Evolutionary conservation across 306 rosid species (phyloP), one percentile per base, ranked within the genome.

Genomic region (Crotalaria pallida): DNA sequence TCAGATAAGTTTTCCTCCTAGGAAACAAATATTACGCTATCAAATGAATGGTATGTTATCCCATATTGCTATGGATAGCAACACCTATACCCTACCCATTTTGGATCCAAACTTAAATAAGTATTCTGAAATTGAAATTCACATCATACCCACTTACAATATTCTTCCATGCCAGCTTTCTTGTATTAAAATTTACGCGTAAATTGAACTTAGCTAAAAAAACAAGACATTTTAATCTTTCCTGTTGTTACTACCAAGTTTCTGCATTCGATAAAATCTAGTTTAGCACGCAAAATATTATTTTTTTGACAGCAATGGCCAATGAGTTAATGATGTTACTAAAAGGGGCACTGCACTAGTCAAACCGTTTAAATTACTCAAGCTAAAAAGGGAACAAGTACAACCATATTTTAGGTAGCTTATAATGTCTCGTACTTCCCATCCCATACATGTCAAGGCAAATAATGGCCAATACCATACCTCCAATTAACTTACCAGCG

Each of bases 1-100:
- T 75, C 45, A 82, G 82, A 77, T 81, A 77, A 85, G 81, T 79
- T 75, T 27, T 69, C 87, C 72, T 92, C 92, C 88, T 71, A 76
- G 92, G 95, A 84, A 89, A 87, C 96, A 86, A 73, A 76, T 71
- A 12, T 75, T 78, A 59, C 49, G 48, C 56, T 45, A 67, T 62
- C 65, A 76, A 76, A 12, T 3, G 7, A 68, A 17, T 64, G 71
- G 44, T 58, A 44, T 74, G 6, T 58, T 79, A 33, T 49, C 71
- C 77, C 72, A 19, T 21, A 68, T 67, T 77, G 5, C 38, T 58
- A 51, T 24, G 52, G 45, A 53, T 58, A 27, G 41, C 27, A 67
- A 21, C 71, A 65, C 18, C 26, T 34, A 60, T 7, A 36, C 52
- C 58, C 51, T 26, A 15, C 48, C 67, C 31, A 17, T 34, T 73